These are phyloP conservation scores for Metarhizium brunneum DNA, from an alignment of 2,329 filamentous ascomycete genomes.

Conservation along the genomic window DNA sequence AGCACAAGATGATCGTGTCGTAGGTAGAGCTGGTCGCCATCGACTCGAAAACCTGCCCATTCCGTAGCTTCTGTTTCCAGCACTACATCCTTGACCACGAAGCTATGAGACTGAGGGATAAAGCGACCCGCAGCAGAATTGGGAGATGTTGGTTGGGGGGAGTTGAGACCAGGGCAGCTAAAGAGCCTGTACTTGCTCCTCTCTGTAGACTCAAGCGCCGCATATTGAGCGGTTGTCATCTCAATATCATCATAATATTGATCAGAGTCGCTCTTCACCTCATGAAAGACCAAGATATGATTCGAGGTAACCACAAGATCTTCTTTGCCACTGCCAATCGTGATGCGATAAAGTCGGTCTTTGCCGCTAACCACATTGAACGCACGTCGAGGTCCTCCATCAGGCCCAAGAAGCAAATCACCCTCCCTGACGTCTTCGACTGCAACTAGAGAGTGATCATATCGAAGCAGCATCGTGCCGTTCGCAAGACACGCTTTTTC, in stretches of 20 bases:
- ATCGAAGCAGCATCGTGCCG: slow-evolving; percentile 33
- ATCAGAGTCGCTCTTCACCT: slow-evolving; percentile 15
- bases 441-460: slow-evolving; percentile 32
- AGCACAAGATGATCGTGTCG: slow-evolving; percentile 22
- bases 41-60: slow-evolving; percentile 42
- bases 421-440: slow-evolving; percentile 41
- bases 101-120: slow-evolving; percentile 21
- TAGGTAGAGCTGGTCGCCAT: slow-evolving; percentile 39
- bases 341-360: slow-evolving; percentile 39
- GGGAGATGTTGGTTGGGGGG: slow-evolving; percentile 11
- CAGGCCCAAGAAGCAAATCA: slow-evolving; percentile 38
- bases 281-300: slow-evolving; percentile 37
- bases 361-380: slow-evolving; percentile 39
- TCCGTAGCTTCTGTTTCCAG: slow-evolving; percentile 32
- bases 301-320: slow-evolving; percentile 40
- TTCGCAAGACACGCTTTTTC: slow-evolving; percentile 43
- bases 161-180: slow-evolving; percentile 21
- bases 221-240: slow-evolving; percentile 36
- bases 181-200: slow-evolving; percentile 26
- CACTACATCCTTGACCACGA: slow-evolving; percentile 29
- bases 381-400: slow-evolving; percentile 34
- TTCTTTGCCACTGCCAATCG: slow-evolving; percentile 29
- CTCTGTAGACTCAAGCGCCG: slow-evolving; percentile 26
- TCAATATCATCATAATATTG: slow-evolving; percentile 29
- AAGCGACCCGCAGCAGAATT: slow-evolving; percentile 5